Evolutionary conservation across 2,329 filamentous ascomycete species (phyloP).

Genomic region (Daldinia eschscholtzii): DNA sequence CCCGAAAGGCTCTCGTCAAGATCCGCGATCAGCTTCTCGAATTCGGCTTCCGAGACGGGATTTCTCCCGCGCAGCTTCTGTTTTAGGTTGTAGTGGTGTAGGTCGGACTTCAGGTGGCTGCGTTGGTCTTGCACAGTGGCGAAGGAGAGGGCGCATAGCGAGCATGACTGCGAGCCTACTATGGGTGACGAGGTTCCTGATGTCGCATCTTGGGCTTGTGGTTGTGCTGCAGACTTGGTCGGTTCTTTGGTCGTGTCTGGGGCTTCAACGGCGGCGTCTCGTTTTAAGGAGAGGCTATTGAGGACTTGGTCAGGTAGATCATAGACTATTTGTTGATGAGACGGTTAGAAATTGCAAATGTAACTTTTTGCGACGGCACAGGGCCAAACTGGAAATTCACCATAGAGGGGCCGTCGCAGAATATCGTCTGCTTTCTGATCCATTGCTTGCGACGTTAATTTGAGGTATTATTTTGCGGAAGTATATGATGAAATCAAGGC

Average conservation of each 20-base stretch:
- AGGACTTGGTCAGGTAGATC: constrained; percentile 83
- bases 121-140: constrained; percentile 82
- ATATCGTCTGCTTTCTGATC: constrained; percentile 61
- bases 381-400: constrained; percentile 49
- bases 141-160: constrained; percentile 81
- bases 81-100: constrained; percentile 95
- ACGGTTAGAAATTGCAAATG: constrained; percentile 42
- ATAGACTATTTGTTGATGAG: constrained; percentile 73
- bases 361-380: constrained; percentile 20
- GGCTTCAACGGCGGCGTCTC: constrained; percentile 53
- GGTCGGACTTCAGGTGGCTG: constrained; percentile 87
- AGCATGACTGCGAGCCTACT: constrained; percentile 80
- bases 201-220: constrained; percentile 37
- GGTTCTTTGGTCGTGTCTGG: constrained; percentile 50
- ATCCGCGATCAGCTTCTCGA: constrained; percentile 86
- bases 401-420: constrained; percentile 65
- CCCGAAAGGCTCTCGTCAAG: constrained; percentile 94
- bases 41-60: constrained; percentile 82
- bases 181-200: constrained; percentile 52
- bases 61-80: constrained; percentile 82
- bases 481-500: neutral
- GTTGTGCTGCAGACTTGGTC: constrained; percentile 17
- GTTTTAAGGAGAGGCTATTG: constrained; percentile 72
- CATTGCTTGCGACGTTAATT: constrained; percentile 46
- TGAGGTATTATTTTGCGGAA: neutral